phyloP scores from a whole-genome alignment of 2,329 filamentous ascomycete genomes.

The Colletotrichum neosansevieriae region DNA sequence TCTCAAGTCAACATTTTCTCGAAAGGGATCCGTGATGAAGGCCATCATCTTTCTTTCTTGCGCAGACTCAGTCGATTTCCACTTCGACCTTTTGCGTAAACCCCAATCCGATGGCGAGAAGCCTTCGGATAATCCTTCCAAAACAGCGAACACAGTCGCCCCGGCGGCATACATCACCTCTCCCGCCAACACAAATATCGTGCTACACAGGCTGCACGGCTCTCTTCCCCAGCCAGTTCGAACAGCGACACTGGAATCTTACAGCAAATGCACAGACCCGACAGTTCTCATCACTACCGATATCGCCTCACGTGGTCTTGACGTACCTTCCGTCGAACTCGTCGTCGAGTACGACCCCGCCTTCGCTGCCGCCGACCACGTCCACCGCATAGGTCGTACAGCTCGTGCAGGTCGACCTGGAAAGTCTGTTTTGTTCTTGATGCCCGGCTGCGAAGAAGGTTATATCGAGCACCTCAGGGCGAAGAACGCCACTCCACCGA shows the following conservation, averaged over 20 bases:
- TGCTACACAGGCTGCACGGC: conserved; percentile 88
- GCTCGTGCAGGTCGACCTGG: conserved; percentile 92
- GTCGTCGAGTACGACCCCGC: conserved; percentile 97
- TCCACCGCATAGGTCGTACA: conserved; percentile 94
- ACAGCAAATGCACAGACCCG: conserved; percentile 78
- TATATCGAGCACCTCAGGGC: conserved; percentile 81
- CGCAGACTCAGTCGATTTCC: conserved; percentile 96
- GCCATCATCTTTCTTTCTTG: conserved; percentile 97
- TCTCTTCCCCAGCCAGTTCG: conserved; percentile 89
- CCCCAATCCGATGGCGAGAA: conserved; percentile 43
- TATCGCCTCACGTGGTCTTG: conserved; percentile 93
- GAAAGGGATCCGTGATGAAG: conserved; percentile 94
- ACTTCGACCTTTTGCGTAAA: conserved; percentile 83
- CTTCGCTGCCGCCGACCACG: conserved; percentile 91
- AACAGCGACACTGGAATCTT: conserved; percentile 86
- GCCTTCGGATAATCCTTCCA: conserved; percentile 36
- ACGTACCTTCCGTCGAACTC: conserved; percentile 93
- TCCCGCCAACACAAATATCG: conserved; percentile 77
- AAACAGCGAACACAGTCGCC: conserved; percentile 71
- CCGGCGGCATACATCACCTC: conserved; percentile 80
- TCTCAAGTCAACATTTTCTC: conserved; percentile 87
- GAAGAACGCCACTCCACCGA: conserved; percentile 56
- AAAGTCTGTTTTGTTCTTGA: conserved; percentile 88
- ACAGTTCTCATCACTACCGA: conserved; percentile 93
- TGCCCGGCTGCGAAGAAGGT: conserved; percentile 91